Evolutionary conservation across 352 stramenopile genomes (phyloP).

Genomic region (Phytophthora constricta): DNA sequence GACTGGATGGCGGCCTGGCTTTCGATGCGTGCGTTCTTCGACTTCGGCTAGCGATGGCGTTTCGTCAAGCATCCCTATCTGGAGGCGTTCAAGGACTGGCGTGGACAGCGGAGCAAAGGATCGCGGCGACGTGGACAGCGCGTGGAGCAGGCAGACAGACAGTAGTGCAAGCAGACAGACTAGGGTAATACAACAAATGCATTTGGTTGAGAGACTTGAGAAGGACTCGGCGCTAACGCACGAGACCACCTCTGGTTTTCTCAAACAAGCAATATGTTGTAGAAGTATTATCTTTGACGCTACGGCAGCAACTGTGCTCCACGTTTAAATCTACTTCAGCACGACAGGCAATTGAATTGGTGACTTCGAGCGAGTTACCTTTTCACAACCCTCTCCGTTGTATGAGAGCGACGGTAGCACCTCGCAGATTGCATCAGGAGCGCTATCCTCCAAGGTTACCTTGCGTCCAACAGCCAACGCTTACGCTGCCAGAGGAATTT

Average conservation of each 20-base stretch:
- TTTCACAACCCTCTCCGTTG: slow-evolving; percentile 78
- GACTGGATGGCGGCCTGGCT: slow-evolving; percentile 27
- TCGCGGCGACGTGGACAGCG: slow-evolving; percentile 21
- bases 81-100: slow-evolving; percentile 3
- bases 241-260: neutral
- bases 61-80: too few relatives aligned
- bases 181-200: slow-evolving; percentile 3
- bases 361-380: slow-evolving; percentile 40
- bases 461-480: slow-evolving; percentile 64
- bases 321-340: slow-evolving; percentile 8
- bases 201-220: neutral
- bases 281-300: neutral
- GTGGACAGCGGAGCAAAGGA: slow-evolving; percentile 30
- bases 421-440: slow-evolving; percentile 59
- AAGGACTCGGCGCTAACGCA: neutral
- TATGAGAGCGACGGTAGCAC: slow-evolving; percentile 85
- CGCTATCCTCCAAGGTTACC: slow-evolving; percentile 46
- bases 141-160: slow-evolving; percentile 1
- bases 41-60: slow-evolving; percentile 3
- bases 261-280: neutral
- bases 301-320: neutral
- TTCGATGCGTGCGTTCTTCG: slow-evolving; percentile 20
- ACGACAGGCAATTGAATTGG: slow-evolving; percentile 53
- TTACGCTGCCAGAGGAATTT: slow-evolving; percentile 80
- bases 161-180: slow-evolving; percentile 7